Conservation (phyloP, 2,329 filamentous ascomycete genomes). For the Leptographium procerum region DNA sequence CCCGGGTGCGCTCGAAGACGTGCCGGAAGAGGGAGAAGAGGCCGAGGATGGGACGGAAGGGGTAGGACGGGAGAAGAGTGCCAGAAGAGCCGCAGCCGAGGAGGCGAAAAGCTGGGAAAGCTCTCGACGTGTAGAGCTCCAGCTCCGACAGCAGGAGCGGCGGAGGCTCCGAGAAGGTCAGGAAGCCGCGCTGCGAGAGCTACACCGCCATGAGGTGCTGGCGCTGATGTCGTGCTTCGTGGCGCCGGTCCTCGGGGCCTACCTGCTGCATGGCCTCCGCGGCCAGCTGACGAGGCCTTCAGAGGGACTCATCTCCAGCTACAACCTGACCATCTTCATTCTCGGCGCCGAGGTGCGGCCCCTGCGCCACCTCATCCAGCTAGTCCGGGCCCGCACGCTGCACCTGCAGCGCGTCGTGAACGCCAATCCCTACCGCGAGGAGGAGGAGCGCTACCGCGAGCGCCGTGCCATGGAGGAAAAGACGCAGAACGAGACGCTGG, state of each 20-base stretch:
- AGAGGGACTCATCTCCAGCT: constrained; percentile 80
- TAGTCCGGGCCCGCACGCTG: constrained; percentile 68
- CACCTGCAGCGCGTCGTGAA: constrained; percentile 67
- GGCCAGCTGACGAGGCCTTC: constrained; percentile 71
- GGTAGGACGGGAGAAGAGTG: not conserved
- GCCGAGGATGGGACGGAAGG: not conserved
- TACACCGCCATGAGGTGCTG: constrained; percentile 62
- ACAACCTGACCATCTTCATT: constrained; percentile 84
- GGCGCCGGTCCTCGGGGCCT: constrained; percentile 69
- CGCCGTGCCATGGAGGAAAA: constrained; percentile 17
- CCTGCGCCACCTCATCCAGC: constrained; percentile 66
- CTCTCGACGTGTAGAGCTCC: not conserved
- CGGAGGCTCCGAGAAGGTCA: constrained; percentile 7
- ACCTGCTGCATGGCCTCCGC: constrained; percentile 70
- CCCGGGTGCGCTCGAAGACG: constrained; percentile 24
- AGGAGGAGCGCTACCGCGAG: constrained; percentile 10
- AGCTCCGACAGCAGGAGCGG: constrained; percentile 15
- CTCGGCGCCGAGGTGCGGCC: constrained; percentile 79
- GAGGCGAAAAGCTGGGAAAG: not conserved
- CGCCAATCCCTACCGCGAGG: constrained; percentile 30
- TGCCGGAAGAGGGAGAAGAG: constrained; percentile 33
- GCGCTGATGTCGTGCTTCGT: constrained; percentile 71
- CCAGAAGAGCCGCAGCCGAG: not conserved
- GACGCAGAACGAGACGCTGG: constrained; percentile 25
- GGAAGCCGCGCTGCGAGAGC: constrained; percentile 42